Base-by-base conservation (phyloP, 148 eudicot species). In the Vaccinium corymbosum region DNA sequence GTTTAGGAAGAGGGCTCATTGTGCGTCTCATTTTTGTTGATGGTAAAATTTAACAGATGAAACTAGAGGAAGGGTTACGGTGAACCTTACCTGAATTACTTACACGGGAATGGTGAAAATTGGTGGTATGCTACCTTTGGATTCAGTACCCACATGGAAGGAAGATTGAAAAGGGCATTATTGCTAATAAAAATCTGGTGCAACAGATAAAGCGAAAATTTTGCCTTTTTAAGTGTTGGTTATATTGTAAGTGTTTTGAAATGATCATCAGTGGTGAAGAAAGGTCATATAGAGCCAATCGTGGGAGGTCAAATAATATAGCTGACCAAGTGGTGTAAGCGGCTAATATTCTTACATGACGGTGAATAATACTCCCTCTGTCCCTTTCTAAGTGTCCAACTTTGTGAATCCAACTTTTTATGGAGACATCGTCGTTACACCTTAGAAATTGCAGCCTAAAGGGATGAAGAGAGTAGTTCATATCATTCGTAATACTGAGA, bases 291-390 rank as follows among this genome's bases (percentile, higher is more conserved):
- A 35, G 38, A 79, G 16, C 15, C 27, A 79, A 79, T 57, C 32
- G 46, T 42, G 25, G 46, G 32, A 55, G 81, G 81, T 56, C 70
- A 35, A 79, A 13, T 27, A 77, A 77, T 57, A 77, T 77, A 57
- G 32, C 48, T 3, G 79, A 76, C 29, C 10, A 22, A 27, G n/a
- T 78, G 22, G 48, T 3, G 9, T 6, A 50, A 52, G 81, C 7
- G 19, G 12, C 35, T n/a, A 27, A 8, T 14, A 7, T 15, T 53
- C 35, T 29, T 29, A 9, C 27, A 15, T 8, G 11, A 32, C 8
- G 22, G 32, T 16, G 81, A 62, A 29, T 27, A 0, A 38, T 79
- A 42, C 46, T 42, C 46, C 46, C 46, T 42, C 46, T 0, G 6
- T 42, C 46, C 46, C 46, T 42, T 42, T 42, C 6, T 42, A 42